These are phyloP conservation scores for Parmelia sp. DNA, from an alignment of 495 filamentous ascomycete species.

Conservation along the genomic window DNA sequence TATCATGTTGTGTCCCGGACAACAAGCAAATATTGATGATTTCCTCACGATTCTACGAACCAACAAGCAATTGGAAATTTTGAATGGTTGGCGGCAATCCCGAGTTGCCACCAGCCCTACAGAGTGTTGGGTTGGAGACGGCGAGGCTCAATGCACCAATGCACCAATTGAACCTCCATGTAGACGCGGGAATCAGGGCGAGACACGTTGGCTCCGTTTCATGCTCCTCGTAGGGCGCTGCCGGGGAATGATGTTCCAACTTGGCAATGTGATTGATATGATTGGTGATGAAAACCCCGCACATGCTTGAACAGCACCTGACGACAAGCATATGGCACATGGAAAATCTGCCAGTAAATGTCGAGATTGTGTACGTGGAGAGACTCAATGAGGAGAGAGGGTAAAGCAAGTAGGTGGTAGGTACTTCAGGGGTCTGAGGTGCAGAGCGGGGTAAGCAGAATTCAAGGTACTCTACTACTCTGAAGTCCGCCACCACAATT, in stretches of 20 bases:
- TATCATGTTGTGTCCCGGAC: not conserved
- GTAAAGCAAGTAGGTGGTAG: too few relatives aligned
- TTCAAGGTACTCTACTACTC: not conserved
- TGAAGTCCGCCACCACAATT: not conserved
- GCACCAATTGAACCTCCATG: conserved; percentile 1
- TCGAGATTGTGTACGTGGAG: not conserved
- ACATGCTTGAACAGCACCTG: not conserved
- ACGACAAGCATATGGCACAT: not conserved
- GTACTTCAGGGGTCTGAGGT: too few relatives aligned
- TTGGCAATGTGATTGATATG: too few relatives aligned
- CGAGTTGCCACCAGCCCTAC: not conserved
- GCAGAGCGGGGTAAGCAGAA: conserved; percentile 4
- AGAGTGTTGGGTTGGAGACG: not conserved
- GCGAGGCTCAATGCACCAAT: conserved; percentile 16
- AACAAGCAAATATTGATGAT: not conserved
- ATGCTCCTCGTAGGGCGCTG: conserved; percentile 10
- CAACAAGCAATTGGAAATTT: not conserved
- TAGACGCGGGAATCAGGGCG: conserved; percentile 1
- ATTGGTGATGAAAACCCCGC: not conserved
- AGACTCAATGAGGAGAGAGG: too few relatives aligned
- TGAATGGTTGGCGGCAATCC: not conserved
- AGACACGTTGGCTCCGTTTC: conserved; percentile 6
- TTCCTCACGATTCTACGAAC: not conserved
- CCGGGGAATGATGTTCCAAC: not conserved
- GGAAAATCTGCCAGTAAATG: not conserved